These are phyloP conservation scores for Pyrus hybrid DNA, from an alignment of 331 rosid genomes.

Conservation along the genomic window DNA sequence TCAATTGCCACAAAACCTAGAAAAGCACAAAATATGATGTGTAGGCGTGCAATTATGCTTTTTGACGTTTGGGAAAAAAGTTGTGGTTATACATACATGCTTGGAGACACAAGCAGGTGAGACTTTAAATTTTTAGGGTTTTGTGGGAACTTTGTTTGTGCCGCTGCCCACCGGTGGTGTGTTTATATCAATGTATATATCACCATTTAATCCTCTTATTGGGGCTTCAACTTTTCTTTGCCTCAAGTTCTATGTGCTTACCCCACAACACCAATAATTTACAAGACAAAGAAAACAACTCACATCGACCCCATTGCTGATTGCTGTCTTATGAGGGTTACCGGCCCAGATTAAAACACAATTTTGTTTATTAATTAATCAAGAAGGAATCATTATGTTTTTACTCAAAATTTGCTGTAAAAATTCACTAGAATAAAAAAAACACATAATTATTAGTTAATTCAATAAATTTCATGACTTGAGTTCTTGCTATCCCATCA, in stretches of 20 bases:
- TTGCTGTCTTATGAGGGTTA: background rate
- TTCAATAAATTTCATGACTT: too few species aligned
- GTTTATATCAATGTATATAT: too few species aligned
- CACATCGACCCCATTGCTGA: background rate
- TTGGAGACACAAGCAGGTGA: background rate
- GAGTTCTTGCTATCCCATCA: too few species aligned
- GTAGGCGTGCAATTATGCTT: background rate
- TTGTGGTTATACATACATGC: background rate
- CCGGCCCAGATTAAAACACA: too few species aligned
- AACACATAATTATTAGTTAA: too few species aligned
- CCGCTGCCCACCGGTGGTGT: too few species aligned
- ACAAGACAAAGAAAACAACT: background rate
- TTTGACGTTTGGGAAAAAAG: background rate
- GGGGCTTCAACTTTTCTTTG: background rate
- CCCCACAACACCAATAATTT: background rate
- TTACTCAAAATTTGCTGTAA: too few species aligned
- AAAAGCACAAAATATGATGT: too few species aligned
- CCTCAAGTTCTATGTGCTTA: background rate
- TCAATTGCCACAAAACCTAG: too few species aligned
- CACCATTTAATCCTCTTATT: background rate
- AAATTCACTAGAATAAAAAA: too few species aligned
- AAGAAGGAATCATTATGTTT: too few species aligned
- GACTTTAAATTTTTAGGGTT: background rate
- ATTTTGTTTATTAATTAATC: too few species aligned
- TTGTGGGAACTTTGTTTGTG: background rate